Conservation (phyloP, 345 rosid genomes). For the Sonneratia alba region DNA sequence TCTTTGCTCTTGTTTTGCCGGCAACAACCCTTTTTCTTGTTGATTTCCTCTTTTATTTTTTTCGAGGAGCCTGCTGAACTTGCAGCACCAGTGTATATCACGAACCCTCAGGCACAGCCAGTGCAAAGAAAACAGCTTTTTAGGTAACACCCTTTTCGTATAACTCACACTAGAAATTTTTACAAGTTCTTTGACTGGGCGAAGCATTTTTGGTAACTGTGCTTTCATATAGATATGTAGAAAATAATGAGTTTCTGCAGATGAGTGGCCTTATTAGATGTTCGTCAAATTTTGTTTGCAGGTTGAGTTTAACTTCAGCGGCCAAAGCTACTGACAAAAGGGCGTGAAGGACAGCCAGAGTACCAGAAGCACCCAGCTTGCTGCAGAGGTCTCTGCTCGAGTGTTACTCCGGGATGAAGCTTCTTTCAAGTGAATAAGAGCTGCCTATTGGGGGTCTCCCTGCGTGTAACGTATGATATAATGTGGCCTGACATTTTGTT, state of each 20-base stretch:
- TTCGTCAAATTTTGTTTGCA: slow-evolving; percentile 15
- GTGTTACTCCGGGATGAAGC: neutral
- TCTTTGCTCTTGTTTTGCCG: neutral
- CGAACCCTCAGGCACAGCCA: slow-evolving; percentile 27
- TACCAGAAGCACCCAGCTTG: neutral
- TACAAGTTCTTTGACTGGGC: neutral
- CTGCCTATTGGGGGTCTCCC: neutral
- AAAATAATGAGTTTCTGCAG: too few species aligned
- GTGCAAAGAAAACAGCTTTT: slow-evolving; percentile 62
- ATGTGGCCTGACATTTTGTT: neutral
- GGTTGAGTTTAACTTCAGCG: slow-evolving; percentile 73
- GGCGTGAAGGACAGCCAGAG: slow-evolving; percentile 6
- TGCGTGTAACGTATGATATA: neutral
- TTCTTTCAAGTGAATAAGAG: neutral
- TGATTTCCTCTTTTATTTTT: slow-evolving; percentile 8
- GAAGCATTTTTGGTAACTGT: neutral
- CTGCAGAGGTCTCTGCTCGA: neutral
- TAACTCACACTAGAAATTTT: neutral
- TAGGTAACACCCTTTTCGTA: slow-evolving; percentile 30
- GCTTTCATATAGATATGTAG: too few species aligned
- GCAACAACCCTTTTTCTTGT: too few species aligned
- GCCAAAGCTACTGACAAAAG: slow-evolving; percentile 46
- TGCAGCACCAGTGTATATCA: slow-evolving; percentile 19
- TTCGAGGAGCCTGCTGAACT: slow-evolving; percentile 49
- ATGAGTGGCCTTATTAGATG: neutral